Conservation (phyloP, 2,329 filamentous ascomycete genomes). For the Metarhizium humberi region DNA sequence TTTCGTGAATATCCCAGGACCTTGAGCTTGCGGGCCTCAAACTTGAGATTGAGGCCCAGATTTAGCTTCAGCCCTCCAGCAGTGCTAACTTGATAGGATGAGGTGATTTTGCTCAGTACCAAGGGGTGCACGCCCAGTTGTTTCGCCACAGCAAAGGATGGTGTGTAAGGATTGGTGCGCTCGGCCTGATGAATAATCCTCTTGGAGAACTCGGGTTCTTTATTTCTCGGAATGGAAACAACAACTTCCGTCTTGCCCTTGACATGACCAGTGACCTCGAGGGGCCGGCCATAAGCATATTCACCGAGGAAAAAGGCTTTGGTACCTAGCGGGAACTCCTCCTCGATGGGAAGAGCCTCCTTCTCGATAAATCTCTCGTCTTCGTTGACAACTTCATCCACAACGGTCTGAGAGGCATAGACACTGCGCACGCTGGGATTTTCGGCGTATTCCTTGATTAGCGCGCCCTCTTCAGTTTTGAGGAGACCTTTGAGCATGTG, state of each 20-base stretch:
- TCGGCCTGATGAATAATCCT: constrained; percentile 64
- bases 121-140: constrained; percentile 75
- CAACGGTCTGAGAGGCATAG: constrained; percentile 84
- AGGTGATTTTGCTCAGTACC: constrained; percentile 90
- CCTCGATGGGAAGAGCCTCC: constrained; percentile 75
- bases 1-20: constrained; percentile 93
- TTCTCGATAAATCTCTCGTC: constrained; percentile 91
- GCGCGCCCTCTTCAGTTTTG: constrained; percentile 85
- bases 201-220: constrained; percentile 74
- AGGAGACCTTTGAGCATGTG: constrained; percentile 86
- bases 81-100: constrained; percentile 74
- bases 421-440: constrained; percentile 80
- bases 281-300: constrained; percentile 80
- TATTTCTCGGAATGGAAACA: constrained; percentile 61
- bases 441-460: constrained; percentile 84
- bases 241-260: constrained; percentile 69
- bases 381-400: constrained; percentile 82
- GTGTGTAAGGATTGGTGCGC: constrained; percentile 64
- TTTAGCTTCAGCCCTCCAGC: constrained; percentile 80
- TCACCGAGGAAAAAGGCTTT: constrained; percentile 91
- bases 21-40: constrained; percentile 90
- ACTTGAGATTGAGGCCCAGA: constrained; percentile 90
- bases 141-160: constrained; percentile 81
- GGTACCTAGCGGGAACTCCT: constrained; percentile 80
- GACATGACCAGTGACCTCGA: constrained; percentile 70